Base-by-base conservation (phyloP, 1,139 yeast genomes). In the Pneumocystis murina region DNA sequence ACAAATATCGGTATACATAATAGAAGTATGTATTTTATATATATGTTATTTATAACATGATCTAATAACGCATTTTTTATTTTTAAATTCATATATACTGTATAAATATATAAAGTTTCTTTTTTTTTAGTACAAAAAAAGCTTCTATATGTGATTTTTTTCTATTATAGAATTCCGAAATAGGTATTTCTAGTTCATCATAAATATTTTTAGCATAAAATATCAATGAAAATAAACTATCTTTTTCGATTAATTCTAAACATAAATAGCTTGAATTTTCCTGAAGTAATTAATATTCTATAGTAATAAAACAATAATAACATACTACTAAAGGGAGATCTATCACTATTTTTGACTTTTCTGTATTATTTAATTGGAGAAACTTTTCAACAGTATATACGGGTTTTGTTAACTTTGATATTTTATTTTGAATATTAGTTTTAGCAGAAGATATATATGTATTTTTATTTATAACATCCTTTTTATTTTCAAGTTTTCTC, bases 51-150 rank as follows among this genome's bases (percentile, higher is more conserved):
- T 57, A n/a, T 10, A n/a, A 36, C 14, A 28, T 10, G 12, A 4
- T 12, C n/a, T 63, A n/a, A 17, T 30, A 20, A 24, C 17, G 17
- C 61, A 33, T 58, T 48, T 64, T 39, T 41, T 33, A 59, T 59
- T 38, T 65, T 63, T 17, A 14, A 61, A 41, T 39, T 41, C 16
- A 38, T 28, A 12, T 28, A 20, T 20, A 39, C 28, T 14, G 38
- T 58, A 39, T 12, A 40, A 39, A 40, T 39, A 58, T 28, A 28
- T 39, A 58, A 39, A 39, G 48, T 12, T 58, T 38, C 7, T 12
- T 58, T 20, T 20, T 24, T 48, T 48, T 48, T 10, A 3, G 28
- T 48, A 48, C 33, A 48, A 48, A 48, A 48, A 39, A 40, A 2
- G 60, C 48, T 1, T 58, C 48, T 40, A 39, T 39, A 12, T 28